These are phyloP conservation scores for Hyphodiscus hymeniophilus DNA, from an alignment of 495 filamentous ascomycete species.

Conservation along the genomic window DNA sequence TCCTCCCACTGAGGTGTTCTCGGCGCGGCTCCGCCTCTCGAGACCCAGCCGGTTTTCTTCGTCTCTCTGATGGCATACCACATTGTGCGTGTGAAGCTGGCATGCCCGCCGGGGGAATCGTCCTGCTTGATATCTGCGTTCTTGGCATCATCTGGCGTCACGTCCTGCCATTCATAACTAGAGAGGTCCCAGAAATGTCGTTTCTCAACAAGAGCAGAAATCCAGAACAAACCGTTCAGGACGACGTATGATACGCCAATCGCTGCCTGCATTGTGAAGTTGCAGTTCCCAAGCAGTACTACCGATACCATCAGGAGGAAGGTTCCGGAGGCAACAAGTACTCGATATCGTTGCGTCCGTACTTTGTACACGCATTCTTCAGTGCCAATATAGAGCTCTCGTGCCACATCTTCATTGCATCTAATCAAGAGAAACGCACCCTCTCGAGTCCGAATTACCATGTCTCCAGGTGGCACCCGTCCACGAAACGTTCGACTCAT, in stretches of 20 bases:
- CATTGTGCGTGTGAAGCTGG: conserved; percentile 43
- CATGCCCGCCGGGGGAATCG: conserved; percentile 27
- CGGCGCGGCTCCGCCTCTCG: conserved; percentile 38
- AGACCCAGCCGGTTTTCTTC: conserved; percentile 38
- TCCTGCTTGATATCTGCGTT: conserved; percentile 7
- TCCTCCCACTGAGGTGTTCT: conserved; percentile 39
- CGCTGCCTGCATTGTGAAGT: conserved; percentile 49
- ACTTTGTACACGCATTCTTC: conserved; percentile 48
- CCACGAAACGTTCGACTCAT: conserved; percentile 36
- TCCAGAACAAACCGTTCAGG: conserved; percentile 55
- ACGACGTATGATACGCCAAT: conserved; percentile 48
- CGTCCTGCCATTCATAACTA: conserved; percentile 31
- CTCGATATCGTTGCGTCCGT: conserved; percentile 26
- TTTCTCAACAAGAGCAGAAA: conserved; percentile 38
- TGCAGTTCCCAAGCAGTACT: conserved; percentile 53
- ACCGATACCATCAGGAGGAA: conserved; percentile 54
- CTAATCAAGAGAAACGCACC: conserved; percentile 53
- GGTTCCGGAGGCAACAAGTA: conserved; percentile 48
- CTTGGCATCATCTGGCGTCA: conserved; percentile 29
- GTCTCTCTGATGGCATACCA: conserved; percentile 51
- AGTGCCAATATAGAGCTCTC: conserved; percentile 55
- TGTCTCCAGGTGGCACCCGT: conserved; percentile 47
- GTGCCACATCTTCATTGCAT: conserved; percentile 54
- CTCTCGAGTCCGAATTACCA: conserved; percentile 51
- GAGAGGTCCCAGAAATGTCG: conserved; percentile 42